Percentiles rank a stretch among this genome's conserved stretches.
Evolutionary conservation across 768 basidiomycete species (phyloP).

Genomic region (Leccinum barrowsii): DNA sequence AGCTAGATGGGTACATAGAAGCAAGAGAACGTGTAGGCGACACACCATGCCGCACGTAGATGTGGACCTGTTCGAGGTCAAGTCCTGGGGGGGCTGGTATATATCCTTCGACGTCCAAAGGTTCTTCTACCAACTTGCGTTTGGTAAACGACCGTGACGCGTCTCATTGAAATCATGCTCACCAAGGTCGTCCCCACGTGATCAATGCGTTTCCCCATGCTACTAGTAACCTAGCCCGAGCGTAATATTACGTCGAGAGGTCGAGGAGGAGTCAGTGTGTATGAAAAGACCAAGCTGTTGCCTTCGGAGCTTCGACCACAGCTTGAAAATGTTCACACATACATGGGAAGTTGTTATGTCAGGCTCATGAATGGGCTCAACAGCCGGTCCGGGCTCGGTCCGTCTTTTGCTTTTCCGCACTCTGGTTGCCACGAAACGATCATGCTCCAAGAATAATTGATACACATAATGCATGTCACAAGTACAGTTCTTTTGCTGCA

Average conservation of each 20-base stretch:
- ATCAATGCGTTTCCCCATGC: neutral
- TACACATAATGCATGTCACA: neutral
- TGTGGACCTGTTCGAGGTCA: constrained; percentile 65
- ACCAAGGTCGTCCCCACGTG: constrained; percentile 11
- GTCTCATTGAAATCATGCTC: constrained; percentile 1
- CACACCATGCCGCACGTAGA: constrained; percentile 74
- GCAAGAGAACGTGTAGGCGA: neutral
- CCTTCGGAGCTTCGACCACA: neutral
- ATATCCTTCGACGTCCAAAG: constrained; percentile 60
- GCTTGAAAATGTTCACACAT: neutral
- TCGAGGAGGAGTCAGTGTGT: neutral
- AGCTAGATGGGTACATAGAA: neutral
- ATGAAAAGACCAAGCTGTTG: neutral
- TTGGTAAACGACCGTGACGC: neutral
- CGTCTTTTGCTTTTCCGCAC: neutral
- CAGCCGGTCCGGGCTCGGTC: neutral
- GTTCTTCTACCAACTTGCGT: constrained; percentile 35
- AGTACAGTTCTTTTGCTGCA: neutral
- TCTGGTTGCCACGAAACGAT: neutral
- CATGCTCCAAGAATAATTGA: neutral
- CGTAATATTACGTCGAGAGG: neutral
- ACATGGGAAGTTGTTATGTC: constrained; percentile 11
- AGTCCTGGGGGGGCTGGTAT: constrained; percentile 54
- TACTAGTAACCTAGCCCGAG: neutral
- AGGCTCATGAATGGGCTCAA: neutral